These are phyloP conservation scores for Butyriboletus loyo DNA, from an alignment of 768 basidiomycete genomes.

Conservation along the genomic window DNA sequence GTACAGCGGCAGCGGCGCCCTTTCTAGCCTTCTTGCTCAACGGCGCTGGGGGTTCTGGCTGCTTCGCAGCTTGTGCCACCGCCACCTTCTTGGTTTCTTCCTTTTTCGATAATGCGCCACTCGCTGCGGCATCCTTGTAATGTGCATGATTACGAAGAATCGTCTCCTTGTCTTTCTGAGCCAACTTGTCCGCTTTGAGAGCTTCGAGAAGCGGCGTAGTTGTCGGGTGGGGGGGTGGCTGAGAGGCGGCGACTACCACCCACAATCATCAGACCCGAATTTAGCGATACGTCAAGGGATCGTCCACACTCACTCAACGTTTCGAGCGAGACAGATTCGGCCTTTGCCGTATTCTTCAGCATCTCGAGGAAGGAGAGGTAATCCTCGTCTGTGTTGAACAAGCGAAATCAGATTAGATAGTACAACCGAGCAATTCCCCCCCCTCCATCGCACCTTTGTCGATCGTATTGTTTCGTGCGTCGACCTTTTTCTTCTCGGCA, in stretches of 20 bases:
- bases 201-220: slow-evolving; percentile 93
- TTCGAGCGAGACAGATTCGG: slow-evolving; percentile 66
- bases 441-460: slow-evolving; percentile 48
- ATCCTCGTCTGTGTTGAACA: slow-evolving; percentile 68
- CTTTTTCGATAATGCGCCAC: slow-evolving; percentile 32
- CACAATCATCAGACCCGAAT: neutral
- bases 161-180: slow-evolving; percentile 68
- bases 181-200: slow-evolving; percentile 71
- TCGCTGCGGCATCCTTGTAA: slow-evolving; percentile 51
- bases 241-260: slow-evolving; percentile 58
- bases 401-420: neutral
- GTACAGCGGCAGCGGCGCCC: slow-evolving; percentile 13
- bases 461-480: slow-evolving; percentile 82
- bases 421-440: neutral
- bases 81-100: slow-evolving; percentile 40
- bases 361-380: slow-evolving; percentile 79
- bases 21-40: slow-evolving; percentile 38
- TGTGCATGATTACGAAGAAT: slow-evolving; percentile 72
- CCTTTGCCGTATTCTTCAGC: slow-evolving; percentile 49
- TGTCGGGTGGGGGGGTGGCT: slow-evolving; percentile 60
- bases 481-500: slow-evolving; percentile 67
- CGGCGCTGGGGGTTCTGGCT: slow-evolving; percentile 25
- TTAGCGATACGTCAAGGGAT: neutral
- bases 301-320: slow-evolving; percentile 31
- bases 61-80: slow-evolving; percentile 26